Evolutionary conservation across 139 green algal species (phyloP), one percentile per base, ranked within the genome.

Genomic region (Micractinium sp.): DNA sequence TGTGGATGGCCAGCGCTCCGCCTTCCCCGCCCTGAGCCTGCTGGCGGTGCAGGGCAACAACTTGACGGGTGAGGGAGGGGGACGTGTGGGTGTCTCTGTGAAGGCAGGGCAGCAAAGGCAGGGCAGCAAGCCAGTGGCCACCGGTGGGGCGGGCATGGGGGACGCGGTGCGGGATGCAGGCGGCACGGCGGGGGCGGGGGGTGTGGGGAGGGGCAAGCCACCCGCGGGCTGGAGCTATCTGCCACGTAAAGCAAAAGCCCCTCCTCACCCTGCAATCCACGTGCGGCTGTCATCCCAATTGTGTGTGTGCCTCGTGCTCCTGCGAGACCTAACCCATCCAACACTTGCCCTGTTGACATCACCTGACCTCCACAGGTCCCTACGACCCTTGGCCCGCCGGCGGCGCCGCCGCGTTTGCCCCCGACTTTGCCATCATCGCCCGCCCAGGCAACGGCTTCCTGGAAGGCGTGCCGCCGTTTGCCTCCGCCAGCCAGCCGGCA

Each of bases 31-130:
- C 35, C 75, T 81, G 75, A 35, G 53, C 18, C 25, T 47, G 36
- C 75, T 81, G 75, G 39, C 25, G 36, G 75, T 81, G 75, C 75
- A 81, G 75, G 75, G 75, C 35, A 81, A 81, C 25, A 47, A 47
- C 0, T 16, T 81, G 36, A 47, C 38, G 35, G 75, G 75, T n/a
- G 36, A 36, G 67, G 25, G 9, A 71, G 20, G 63, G 63, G 20
- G 23, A 3, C 12, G 63, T 25, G 2, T 25, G 63, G 20, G 63
- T 71, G 63, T 12, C n/a, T n/a, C n/a, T n/a, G n/a, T n/a, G n/a
- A n/a, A n/a, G n/a, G n/a, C n/a, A n/a, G n/a, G n/a, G n/a, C n/a
- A n/a, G n/a, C n/a, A n/a, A n/a, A n/a, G n/a, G n/a, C n/a, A n/a
- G n/a, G n/a, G n/a, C n/a, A n/a, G n/a, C n/a, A n/a, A n/a, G n/a